Evolutionary conservation across 1,139 yeast genomes (phyloP).

Genomic region (Suhomyces panamericanus): DNA sequence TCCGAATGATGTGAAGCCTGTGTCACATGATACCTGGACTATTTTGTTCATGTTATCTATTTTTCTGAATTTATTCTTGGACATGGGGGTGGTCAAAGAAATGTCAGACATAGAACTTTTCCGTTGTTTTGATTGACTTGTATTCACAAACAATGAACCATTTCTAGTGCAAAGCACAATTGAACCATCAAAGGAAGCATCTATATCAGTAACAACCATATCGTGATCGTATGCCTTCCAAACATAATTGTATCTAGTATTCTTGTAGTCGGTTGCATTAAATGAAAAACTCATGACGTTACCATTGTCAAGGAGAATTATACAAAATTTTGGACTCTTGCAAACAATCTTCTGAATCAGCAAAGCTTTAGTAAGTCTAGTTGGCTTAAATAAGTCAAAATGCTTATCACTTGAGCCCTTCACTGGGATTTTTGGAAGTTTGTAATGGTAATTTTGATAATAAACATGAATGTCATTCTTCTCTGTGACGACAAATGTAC

Average conservation of each 20-base stretch:
- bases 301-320: constrained; percentile 53
- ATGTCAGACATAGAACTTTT: constrained; percentile 37
- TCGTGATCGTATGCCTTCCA: constrained; percentile 60
- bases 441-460: constrained; percentile 57
- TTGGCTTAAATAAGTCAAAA: constrained; percentile 57
- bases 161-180: constrained; percentile 63
- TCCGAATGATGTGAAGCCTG: constrained; percentile 66
- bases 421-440: constrained; percentile 41
- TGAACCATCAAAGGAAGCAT: constrained; percentile 68
- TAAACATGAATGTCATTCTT: constrained; percentile 65
- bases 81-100: constrained; percentile 25
- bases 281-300: constrained; percentile 44
- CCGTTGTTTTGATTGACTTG: constrained; percentile 26
- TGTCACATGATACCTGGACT: constrained; percentile 64
- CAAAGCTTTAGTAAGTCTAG: constrained; percentile 43
- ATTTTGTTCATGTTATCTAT: constrained; percentile 55
- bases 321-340: constrained; percentile 38
- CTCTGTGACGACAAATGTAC: constrained; percentile 65
- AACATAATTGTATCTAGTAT: constrained; percentile 38
- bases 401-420: constrained; percentile 36
- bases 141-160: constrained; percentile 58
- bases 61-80: constrained; percentile 52
- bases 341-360: constrained; percentile 34
- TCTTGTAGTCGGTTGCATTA: constrained; percentile 28
- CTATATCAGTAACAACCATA: constrained; percentile 59